Base-by-base conservation (phyloP, 805 yeast species). In the Zygosaccharomyces bailii region DNA sequence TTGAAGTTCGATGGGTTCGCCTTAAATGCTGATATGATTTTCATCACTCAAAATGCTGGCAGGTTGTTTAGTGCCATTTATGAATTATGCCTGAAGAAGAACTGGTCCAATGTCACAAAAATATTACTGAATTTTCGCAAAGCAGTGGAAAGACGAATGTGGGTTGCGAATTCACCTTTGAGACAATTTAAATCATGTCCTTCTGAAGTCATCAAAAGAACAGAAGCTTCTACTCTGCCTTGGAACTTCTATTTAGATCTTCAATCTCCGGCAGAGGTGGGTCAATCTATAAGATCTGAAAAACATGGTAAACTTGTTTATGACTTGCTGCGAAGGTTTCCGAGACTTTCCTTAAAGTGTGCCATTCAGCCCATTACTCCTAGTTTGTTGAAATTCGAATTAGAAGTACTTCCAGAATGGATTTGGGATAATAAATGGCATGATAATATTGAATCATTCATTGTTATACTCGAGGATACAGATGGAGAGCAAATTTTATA, bases 21-120 rank as follows among this genome's bases (percentile, higher is more conserved):
- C 0, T 66, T 95, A 48, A 80, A 84, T 75, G 80, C 96, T 0
- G 99, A 93, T 68, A 88, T 90, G 96, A 74, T 87, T 2, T 93
- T 86, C 60, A 79, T 93, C 32, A 85, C 93, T 0, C 98, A 93
- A 63, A 87, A 95, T 32, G 97, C 96, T 1, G 91, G 95, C 2
- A 75, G 99, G 59, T 65, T 93, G 30, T 70, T 90, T 44, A 69
- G 97, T 45, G 97, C 98, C 0, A 75, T 95, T 50, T 80, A 76
- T 60, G 96, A 91, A 58, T 78, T 93, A 25, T 76, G 86, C 7
- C 53, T 86, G 36, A 71, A 74, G 42, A 85, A 82, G 52, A 74
- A 75, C 8, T 89, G 96, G 95, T 74, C 96, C 0, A 60, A 70
- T 16, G 62, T 84, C 10, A 71, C 95, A 0, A 76, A 74, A 51